A percentile compares a stretch with the other conserved stretches of the same genome.
Conservation (phyloP, 108 stramenopile genomes). For the Nitzschia putrida region DNA sequence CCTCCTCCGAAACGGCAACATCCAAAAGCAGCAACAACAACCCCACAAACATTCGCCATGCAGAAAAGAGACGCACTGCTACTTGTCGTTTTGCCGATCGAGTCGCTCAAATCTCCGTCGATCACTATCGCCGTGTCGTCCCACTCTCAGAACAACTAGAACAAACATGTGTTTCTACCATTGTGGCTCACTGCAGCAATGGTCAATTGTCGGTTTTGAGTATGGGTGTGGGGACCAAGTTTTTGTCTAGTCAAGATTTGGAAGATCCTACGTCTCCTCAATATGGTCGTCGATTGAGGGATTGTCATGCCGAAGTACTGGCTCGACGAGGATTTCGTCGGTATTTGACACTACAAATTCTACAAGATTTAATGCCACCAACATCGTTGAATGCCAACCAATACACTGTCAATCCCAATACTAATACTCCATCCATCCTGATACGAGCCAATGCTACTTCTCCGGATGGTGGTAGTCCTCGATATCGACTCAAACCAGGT, state of each 20-base stretch:
- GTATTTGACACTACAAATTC: constrained; percentile 63
- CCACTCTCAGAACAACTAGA: constrained; percentile 48
- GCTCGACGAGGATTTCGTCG: constrained; percentile 78
- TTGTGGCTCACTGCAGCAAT: constrained; percentile 60
- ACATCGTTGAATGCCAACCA: neutral
- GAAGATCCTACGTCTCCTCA: constrained; percentile 2
- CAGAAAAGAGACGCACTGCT: constrained; percentile 75
- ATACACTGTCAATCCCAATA: neutral
- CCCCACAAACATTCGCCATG: constrained; percentile 55
- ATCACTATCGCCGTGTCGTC: constrained; percentile 50
- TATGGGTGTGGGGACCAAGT: constrained; percentile 87
- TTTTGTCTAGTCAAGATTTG: constrained; percentile 60
- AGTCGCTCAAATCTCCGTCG: constrained; percentile 61
- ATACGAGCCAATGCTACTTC: neutral
- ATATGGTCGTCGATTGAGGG: constrained; percentile 71
- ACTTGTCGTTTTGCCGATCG: constrained; percentile 84
- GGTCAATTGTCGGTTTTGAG: constrained; percentile 56
- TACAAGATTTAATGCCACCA: constrained; percentile 28
- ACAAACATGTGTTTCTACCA: constrained; percentile 75
- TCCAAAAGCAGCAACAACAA: neutral
- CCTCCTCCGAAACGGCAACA: neutral
- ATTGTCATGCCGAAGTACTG: constrained; percentile 86
- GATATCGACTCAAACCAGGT: constrained; percentile 48
- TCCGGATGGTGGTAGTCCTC: neutral
- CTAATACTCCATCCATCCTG: constrained; percentile 2